Base-by-base conservation (phyloP, 768 basidiomycete species). In the Coprinopsis cinerea region DNA sequence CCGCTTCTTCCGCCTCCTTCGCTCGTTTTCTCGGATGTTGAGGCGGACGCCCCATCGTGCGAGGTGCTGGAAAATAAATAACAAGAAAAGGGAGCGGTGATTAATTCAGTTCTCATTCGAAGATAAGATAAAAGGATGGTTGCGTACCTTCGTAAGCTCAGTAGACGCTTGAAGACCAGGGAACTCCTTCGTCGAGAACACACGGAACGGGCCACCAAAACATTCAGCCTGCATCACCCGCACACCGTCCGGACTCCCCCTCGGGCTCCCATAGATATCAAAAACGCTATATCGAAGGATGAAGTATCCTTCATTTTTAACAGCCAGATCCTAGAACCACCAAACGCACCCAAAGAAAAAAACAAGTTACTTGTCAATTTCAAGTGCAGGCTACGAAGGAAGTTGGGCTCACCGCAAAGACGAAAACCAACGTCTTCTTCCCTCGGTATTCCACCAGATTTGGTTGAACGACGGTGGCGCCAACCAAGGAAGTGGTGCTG, bases 101-200 rank as follows among this genome's bases (percentile, higher is more conserved):
- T 23, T 2, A 14, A 20, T 7, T 39, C 11, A 39, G 17, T 9
- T 4, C 17, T 24, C 9, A 11, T 17, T 25, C 18, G 15, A 36
- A 18, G 13, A 48, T 17, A 24, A 22, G 30, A 24, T 32, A 26
- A 28, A 13, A 47, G 23, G 18, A 3, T 15, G n/a, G 23, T 23
- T 2, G 54, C 65, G 20, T 20, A 82, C 84, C 74, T 82, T 85
- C 6, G 83, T 85, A 30, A 85, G 66, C 26, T 79, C 78, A 0
- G 83, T 86, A 2, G 83, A 84, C 3, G 81, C 75, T 37, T 74
- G 74, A 14, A 87, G 64, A 2, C 84, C 81, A 2, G 84, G 83
- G 53, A 86, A 85, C 49, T 83, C 78, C 57, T 86, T 86, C 0
- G 84, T 84, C 9, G 82, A 82, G 58, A 81, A 85, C 0, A 87